phyloP scores from a whole-genome alignment of 2,329 filamentous ascomycete species.

The Talaromyces islandicus region DNA sequence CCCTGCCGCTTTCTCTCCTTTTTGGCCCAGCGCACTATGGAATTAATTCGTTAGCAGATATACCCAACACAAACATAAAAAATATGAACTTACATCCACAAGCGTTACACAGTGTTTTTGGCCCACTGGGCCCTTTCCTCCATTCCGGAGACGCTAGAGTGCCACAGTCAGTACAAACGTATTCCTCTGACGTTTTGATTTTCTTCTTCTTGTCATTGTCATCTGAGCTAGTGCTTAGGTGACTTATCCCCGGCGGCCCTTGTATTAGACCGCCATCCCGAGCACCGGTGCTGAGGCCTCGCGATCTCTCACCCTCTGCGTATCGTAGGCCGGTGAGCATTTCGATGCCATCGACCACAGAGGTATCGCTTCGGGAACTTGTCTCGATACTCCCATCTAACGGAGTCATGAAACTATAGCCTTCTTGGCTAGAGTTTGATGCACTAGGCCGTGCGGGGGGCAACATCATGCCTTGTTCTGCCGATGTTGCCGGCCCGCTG shows the following conservation, averaged over 20 bases:
- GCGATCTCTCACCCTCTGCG: conserved; percentile 79
- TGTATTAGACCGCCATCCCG: conserved; percentile 74
- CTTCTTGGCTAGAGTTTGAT: conserved; percentile 25
- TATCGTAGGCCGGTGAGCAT: conserved; percentile 87
- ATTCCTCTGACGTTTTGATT: conserved; percentile 69
- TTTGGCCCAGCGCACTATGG: conserved; percentile 52
- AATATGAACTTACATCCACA: conserved; percentile 63
- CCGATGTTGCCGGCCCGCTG: conserved; percentile 36
- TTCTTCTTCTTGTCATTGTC: conserved; percentile 75
- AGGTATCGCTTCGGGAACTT: conserved; percentile 49
- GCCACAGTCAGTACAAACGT: conserved; percentile 93
- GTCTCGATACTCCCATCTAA: conserved; percentile 4
- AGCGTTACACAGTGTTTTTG: conserved; percentile 93
- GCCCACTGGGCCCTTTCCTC: conserved; percentile 87
- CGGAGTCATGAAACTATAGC: conserved; percentile 59
- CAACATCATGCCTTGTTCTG: conserved; percentile 20
- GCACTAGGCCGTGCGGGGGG: conserved; percentile 9
- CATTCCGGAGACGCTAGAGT: conserved; percentile 92
- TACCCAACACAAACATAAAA: neutral
- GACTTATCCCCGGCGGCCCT: conserved; percentile 78
- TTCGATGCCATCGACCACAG: conserved; percentile 81
- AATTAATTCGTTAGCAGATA: neutral
- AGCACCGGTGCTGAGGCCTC: conserved; percentile 81
- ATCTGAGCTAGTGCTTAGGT: conserved; percentile 50
- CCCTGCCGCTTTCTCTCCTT: conserved; percentile 67